These are phyloP conservation scores for Rhodotorula sp. DNA, from an alignment of 1,284 basidiomycete species.

Conservation along the genomic window DNA sequence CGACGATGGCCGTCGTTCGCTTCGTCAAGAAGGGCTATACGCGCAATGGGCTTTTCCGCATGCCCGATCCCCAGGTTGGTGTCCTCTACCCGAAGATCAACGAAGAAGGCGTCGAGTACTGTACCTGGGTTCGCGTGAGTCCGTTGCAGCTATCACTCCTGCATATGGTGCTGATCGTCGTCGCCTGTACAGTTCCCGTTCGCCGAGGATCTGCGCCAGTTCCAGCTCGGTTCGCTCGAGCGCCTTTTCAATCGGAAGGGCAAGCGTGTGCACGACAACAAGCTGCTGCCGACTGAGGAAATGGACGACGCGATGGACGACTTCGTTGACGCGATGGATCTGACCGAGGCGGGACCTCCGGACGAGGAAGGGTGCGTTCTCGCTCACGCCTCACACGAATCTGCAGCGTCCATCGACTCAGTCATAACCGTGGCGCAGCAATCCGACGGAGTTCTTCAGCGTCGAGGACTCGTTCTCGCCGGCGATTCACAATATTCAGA, in stretches of 20 bases:
- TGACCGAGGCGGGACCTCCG: conserved; percentile 7
- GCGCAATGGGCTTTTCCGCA: conserved; percentile 47
- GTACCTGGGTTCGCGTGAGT: conserved; percentile 76
- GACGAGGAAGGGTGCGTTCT: conserved; percentile 36
- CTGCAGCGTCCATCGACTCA: not conserved
- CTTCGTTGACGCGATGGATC: conserved; percentile 45
- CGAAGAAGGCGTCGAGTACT: conserved; percentile 62
- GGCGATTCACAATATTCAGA: conserved; percentile 83
- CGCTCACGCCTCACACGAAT: accelerated
- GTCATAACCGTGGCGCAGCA: conserved; percentile 51
- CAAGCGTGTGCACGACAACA: conserved; percentile 69
- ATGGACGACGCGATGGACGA: conserved; percentile 74
- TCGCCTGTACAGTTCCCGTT: conserved; percentile 72
- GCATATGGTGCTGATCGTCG: too few species aligned
- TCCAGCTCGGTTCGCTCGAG: conserved; percentile 80
- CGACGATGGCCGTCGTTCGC: conserved; percentile 72
- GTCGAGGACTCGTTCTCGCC: conserved; percentile 79
- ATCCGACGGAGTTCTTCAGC: conserved; percentile 72
- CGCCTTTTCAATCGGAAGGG: conserved; percentile 75
- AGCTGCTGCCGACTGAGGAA: conserved; percentile 76
- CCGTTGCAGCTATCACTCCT: not conserved
- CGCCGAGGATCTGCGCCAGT: conserved; percentile 85
- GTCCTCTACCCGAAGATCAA: conserved; percentile 58
- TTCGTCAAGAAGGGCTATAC: conserved; percentile 63
- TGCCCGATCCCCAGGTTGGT: conserved; percentile 78